A percentile compares a stretch with the other conserved stretches of the same genome.
phyloP scores from a whole-genome alignment of 1,284 basidiomycete species.

The Sporisorium graminicola region DNA sequence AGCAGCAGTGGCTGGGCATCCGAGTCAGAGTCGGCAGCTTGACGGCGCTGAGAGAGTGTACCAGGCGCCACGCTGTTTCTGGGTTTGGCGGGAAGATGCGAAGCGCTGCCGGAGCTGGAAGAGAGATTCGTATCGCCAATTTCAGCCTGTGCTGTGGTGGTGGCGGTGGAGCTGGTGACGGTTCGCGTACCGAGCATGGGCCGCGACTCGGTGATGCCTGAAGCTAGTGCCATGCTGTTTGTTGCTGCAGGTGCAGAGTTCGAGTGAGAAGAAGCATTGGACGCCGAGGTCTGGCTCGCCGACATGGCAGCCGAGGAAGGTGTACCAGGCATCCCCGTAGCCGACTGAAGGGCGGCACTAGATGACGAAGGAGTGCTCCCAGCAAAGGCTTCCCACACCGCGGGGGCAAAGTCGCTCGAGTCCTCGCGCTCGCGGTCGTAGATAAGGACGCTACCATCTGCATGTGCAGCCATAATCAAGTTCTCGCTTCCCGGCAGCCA shows the following conservation, averaged over 20 bases:
- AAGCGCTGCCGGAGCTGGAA: conserved; percentile 35
- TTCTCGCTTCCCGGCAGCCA: conserved; percentile 83
- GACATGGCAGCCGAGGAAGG: conserved; percentile 43
- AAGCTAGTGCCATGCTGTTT: conserved; percentile 5
- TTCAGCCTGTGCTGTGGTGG: conserved; percentile 39
- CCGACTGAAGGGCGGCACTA: conserved; percentile 30
- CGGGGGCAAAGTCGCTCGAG: conserved; percentile 70
- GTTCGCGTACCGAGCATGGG: conserved; percentile 34
- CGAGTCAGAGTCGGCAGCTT: conserved; percentile 1
- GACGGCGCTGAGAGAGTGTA: conserved; percentile 35
- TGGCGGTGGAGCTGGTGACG: conserved; percentile 41
- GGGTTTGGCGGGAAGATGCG: conserved; percentile 20
- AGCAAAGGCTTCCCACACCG: conserved; percentile 30
- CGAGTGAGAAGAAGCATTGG: conserved; percentile 26
- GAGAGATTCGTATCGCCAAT: conserved; percentile 30
- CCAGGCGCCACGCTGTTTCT: conserved; percentile 19
- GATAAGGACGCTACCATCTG: conserved; percentile 86
- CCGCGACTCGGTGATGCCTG: conserved; percentile 25
- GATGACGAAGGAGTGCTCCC: conserved; percentile 28
- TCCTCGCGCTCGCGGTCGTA: conserved; percentile 92
- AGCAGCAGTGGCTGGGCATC: conserved; percentile 36
- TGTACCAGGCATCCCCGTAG: conserved; percentile 5
- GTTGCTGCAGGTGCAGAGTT: conserved; percentile 1
- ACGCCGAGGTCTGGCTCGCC: conserved; percentile 34
- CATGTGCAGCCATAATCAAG: conserved; percentile 89